Evolutionary conservation across 805 yeast species (phyloP).

Genomic region (Candida gorgasii): DNA sequence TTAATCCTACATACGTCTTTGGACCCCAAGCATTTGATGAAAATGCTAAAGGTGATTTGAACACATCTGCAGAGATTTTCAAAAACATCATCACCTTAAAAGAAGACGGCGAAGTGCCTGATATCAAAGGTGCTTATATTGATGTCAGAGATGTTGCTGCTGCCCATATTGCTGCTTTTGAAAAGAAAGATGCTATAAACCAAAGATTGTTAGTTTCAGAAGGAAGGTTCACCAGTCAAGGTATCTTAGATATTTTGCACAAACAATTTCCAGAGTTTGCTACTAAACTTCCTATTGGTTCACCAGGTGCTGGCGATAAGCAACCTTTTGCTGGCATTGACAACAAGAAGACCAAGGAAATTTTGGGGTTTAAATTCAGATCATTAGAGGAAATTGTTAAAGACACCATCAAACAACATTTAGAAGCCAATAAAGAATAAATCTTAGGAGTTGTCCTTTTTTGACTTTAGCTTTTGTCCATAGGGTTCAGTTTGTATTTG

Average conservation of each 20-base stretch:
- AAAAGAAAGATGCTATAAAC: constrained; percentile 19
- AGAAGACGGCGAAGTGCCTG: too few relatives aligned
- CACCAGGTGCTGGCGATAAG: constrained; percentile 25
- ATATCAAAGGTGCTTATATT: too few relatives aligned
- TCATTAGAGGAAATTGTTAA: too few relatives aligned
- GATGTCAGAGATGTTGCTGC: constrained; percentile 33
- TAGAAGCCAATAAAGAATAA: too few relatives aligned
- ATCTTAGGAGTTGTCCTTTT: too few relatives aligned
- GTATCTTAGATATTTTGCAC: constrained; percentile 29
- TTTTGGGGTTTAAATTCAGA: too few relatives aligned
- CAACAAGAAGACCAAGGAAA: not conserved
- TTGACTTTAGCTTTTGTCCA: too few relatives aligned
- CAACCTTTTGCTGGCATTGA: not conserved
- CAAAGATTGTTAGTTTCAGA: constrained; percentile 27
- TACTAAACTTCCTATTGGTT: constrained; percentile 40
- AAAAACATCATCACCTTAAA: too few relatives aligned
- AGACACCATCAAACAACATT: too few relatives aligned
- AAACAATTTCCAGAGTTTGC: constrained; percentile 39
- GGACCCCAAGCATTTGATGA: constrained; percentile 56
- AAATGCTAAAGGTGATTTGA: too few relatives aligned
- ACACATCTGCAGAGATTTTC: too few relatives aligned
- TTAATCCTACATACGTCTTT: constrained; percentile 46
- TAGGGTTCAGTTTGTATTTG: too few relatives aligned
- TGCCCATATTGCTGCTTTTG: constrained; percentile 36
- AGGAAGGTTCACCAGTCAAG: constrained; percentile 23